phyloP scores from a whole-genome alignment of 73 alveolate genomes.

The Effrenium voratum region DNA sequence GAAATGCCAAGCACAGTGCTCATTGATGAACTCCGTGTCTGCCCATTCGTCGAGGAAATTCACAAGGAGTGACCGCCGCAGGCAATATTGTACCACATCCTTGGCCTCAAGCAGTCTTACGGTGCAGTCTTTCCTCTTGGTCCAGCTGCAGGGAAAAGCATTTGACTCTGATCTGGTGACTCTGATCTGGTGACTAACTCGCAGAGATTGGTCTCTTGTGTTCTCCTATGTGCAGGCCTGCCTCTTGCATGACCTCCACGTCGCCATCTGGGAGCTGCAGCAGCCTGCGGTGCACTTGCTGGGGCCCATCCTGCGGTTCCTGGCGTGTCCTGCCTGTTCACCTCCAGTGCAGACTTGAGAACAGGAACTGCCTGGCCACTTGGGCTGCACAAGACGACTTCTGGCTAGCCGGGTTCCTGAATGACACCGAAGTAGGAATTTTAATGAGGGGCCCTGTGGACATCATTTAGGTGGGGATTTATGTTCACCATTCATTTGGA shows the following conservation, averaged over 20 bases:
- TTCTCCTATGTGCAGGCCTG: neutral
- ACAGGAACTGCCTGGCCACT: slow-evolving; percentile 45
- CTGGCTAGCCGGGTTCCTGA: neutral
- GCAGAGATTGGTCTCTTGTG: neutral
- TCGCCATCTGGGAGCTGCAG: slow-evolving; percentile 76
- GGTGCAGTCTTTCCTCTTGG: neutral
- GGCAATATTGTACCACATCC: slow-evolving; percentile 60
- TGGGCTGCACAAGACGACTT: neutral
- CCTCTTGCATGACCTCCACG: slow-evolving; percentile 62
- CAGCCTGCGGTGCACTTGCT: neutral
- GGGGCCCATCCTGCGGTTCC: neutral
- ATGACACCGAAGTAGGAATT: neutral
- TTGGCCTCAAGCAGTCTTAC: neutral
- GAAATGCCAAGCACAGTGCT: too few species aligned
- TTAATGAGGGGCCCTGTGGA: neutral
- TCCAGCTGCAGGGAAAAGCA: neutral
- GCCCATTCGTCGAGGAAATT: slow-evolving; percentile 41
- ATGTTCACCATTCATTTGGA: neutral
- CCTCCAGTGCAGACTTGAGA: slow-evolving; percentile 53
- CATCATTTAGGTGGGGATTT: neutral
- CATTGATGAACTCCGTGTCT: slow-evolving; percentile 51
- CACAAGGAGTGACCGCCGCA: slow-evolving; percentile 25
- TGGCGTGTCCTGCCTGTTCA: slow-evolving; percentile 13
- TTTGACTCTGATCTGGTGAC: too few species aligned
- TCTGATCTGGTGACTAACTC: neutral